A percentile compares a stretch with the other conserved stretches of the same genome.
phyloP scores from a whole-genome alignment of 176 grass and related monocot species.

The Oryza rufipogon region DNA sequence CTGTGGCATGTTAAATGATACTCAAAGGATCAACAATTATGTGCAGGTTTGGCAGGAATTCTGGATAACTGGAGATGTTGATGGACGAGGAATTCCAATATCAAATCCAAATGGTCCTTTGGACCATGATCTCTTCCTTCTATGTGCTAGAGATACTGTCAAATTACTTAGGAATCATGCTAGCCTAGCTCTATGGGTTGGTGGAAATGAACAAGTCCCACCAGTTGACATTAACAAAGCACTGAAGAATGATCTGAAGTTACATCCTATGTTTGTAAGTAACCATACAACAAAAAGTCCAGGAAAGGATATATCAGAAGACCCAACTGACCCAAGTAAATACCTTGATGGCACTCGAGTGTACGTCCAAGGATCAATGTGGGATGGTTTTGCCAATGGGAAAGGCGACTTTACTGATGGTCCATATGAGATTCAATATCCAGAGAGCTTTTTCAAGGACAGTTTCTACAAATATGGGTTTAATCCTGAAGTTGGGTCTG shows the following conservation, averaged over 20 bases:
- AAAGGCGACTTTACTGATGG: constrained; percentile 84
- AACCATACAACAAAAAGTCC: constrained; percentile 3
- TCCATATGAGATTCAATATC: constrained; percentile 94
- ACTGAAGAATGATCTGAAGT: constrained; percentile 73
- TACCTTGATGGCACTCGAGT: constrained; percentile 90
- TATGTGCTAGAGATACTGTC: constrained; percentile 94
- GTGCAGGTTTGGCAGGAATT: constrained; percentile 97
- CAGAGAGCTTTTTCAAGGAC: constrained; percentile 87
- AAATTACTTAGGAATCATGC: constrained; percentile 94
- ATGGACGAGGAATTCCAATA: constrained; percentile 81
- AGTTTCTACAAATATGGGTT: constrained; percentile 89
- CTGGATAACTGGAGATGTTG: constrained; percentile 98
- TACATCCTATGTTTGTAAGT: constrained; percentile 73
- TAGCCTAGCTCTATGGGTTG: constrained; percentile 94
- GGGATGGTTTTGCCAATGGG: constrained; percentile 97
- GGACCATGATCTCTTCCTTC: constrained; percentile 90
- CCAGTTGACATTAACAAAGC: constrained; percentile 80
- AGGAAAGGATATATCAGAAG: constrained; percentile 40
- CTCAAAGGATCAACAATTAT: constrained; percentile 41
- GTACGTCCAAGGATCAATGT: constrained; percentile 94
- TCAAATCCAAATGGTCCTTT: constrained; percentile 84
- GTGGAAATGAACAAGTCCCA: constrained; percentile 97
- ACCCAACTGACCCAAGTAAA: constrained; percentile 73
- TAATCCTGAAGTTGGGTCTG: constrained; percentile 90
- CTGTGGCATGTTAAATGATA: background rate